Percentiles rank a stretch among this genome's conserved stretches.
Conservation (phyloP, 2,329 filamentous ascomycete genomes). For the Phyllosticta ampelicida region DNA sequence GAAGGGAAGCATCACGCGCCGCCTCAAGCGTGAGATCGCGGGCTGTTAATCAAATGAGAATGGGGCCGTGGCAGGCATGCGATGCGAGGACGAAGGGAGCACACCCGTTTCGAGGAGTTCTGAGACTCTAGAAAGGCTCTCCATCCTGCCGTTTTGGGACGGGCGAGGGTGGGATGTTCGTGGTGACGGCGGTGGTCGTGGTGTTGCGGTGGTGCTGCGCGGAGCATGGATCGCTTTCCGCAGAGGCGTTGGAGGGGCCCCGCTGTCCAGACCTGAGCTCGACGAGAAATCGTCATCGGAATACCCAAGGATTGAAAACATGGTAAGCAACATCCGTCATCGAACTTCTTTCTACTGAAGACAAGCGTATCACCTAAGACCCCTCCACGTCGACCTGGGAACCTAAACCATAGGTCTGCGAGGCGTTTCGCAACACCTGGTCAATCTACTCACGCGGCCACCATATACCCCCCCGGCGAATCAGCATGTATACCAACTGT, state of each 20-base stretch:
- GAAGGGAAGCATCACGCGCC: slow-evolving; percentile 63
- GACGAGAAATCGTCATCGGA: background rate
- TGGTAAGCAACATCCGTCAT: background rate
- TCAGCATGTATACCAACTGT: slow-evolving; percentile 22
- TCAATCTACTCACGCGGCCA: slow-evolving; percentile 3
- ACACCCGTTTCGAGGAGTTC: slow-evolving; percentile 88
- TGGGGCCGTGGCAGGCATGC: background rate
- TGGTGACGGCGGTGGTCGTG: background rate
- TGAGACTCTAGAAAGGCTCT: slow-evolving; percentile 91
- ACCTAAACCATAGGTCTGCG: background rate
- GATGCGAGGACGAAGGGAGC: slow-evolving; percentile 17
- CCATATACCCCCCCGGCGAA: background rate
- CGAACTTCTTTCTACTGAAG: background rate
- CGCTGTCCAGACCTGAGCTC: slow-evolving; percentile 1
- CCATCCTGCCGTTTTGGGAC: slow-evolving; percentile 48
- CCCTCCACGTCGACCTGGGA: background rate
- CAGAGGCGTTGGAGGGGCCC: slow-evolving; percentile 2
- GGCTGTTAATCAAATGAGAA: slow-evolving; percentile 44
- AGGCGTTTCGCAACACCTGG: slow-evolving; percentile 12
- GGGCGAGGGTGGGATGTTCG: background rate
- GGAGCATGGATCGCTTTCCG: background rate
- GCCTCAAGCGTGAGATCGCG: slow-evolving; percentile 96
- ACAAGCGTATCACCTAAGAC: background rate
- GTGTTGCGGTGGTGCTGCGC: background rate
- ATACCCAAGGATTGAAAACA: background rate